Evolutionary conservation across 305 asterid genomes (phyloP), one percentile per base, ranked within the genome.

Genomic region (Fraxinus floribunda): DNA sequence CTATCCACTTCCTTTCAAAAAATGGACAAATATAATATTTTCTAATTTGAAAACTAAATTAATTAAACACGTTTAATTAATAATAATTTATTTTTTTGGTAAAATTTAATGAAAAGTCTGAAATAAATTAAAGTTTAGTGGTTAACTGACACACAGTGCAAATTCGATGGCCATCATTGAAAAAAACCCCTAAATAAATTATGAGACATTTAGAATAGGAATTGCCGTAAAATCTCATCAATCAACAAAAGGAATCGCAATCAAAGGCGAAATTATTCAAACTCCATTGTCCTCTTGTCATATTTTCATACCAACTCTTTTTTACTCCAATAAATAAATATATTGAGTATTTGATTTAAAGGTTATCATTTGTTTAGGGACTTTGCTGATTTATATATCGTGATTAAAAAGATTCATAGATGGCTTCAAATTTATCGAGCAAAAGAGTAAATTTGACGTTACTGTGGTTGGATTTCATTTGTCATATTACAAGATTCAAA

Each of bases 161-260:
- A 57, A 57, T 57, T 6, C 66, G 24, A 7, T 57, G 66, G 26
- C 66, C 66, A 57, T 57, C 62, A 52, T 16, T 52, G 62, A 52
- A 52, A 52, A 52, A 16, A 16, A 52, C 24, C 66, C 10, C 24
- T 55, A 55, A n/a, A 55, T 55, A 52, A 16, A 52, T 16, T 55
- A 55, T 60, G 13, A 55, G 64, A 60, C 71, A 2, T 7, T 0
- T 20, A 2, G 32, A 60, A 60, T 8, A 3, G 7, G 32, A 22
- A 60, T 29, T 68, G 75, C 75, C 75, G 35, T 66, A 26, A 70
- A 32, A 29, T 70, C 16, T 70, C 83, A 68, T 78, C 85, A 62
- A 73, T 78, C 86, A 79, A 35, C 24, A 55, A 41, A 29, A 66
- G 75, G 18, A 26, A 55, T 78, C 83, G 39, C 78, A 73, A 34